Conservation (phyloP, 2,329 filamentous ascomycete species). For the Diplodia corticola region DNA sequence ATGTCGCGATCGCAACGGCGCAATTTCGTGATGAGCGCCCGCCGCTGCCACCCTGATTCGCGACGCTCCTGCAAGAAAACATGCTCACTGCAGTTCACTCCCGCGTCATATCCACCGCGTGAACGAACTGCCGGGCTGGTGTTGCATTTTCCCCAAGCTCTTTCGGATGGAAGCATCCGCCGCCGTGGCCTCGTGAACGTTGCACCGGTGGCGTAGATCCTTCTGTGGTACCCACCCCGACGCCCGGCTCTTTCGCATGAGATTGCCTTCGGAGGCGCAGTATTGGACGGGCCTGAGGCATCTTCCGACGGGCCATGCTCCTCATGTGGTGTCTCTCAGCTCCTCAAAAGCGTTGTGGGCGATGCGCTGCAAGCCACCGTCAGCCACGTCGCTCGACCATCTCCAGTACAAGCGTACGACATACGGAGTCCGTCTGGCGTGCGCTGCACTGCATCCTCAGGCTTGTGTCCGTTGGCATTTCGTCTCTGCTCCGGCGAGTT, state of each 20-base stretch:
- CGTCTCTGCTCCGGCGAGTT: not conserved
- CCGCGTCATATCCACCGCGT: not conserved
- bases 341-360: not conserved
- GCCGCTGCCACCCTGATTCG: not conserved
- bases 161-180: not conserved
- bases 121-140: not conserved
- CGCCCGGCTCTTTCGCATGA: not conserved
- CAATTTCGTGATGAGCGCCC: constrained; percentile 6
- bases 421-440: too few relatives aligned
- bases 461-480: not conserved
- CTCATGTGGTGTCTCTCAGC: not conserved
- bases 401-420: not conserved
- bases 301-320: not conserved
- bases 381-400: not conserved
- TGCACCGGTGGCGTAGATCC: not conserved
- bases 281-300: not conserved
- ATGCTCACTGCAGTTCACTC: not conserved
- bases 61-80: constrained; percentile 13
- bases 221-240: not conserved
- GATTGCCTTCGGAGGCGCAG: not conserved
- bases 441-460: not conserved
- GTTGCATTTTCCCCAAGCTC: not conserved
- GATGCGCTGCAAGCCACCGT: not conserved
- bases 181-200: not conserved
- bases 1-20: constrained; percentile 21